These are phyloP conservation scores for Syzygium jambos DNA, from an alignment of 345 rosid species.

Conservation along the genomic window DNA sequence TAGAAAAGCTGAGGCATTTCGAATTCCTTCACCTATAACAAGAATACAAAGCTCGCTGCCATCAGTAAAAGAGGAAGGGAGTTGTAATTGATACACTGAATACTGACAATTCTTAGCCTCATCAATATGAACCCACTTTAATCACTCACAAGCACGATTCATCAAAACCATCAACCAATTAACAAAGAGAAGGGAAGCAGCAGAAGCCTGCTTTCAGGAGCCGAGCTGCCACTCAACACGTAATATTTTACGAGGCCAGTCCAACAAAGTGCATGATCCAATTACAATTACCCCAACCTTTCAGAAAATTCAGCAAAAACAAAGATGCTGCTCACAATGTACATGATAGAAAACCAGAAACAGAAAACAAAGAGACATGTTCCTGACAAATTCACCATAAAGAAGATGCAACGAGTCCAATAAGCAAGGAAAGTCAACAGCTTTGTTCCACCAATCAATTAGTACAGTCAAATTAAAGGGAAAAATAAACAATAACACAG, in stretches of 20 bases:
- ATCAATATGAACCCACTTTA: background rate
- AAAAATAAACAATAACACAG: background rate
- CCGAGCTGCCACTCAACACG: background rate
- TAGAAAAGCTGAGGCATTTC: background rate
- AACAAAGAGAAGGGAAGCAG: background rate
- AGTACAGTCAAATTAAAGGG: background rate
- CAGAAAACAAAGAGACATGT: background rate
- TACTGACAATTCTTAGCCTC: background rate
- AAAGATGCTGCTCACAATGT: background rate
- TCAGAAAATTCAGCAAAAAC: background rate
- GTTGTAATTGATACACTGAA: background rate
- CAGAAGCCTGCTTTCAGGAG: background rate
- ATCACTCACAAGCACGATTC: background rate
- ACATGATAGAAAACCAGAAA: background rate
- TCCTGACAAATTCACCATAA: background rate
- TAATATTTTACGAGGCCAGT: background rate
- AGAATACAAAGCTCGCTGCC: background rate
- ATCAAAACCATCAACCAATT: background rate
- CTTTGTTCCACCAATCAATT: background rate
- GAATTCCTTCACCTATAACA: background rate
- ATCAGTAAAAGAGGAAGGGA: background rate
- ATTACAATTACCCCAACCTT: background rate
- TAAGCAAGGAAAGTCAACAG: background rate
- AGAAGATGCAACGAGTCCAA: background rate
- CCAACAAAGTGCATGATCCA: background rate